These are phyloP conservation scores for Penicillium sp. DNA, from an alignment of 2,329 filamentous ascomycete species.

Conservation along the genomic window DNA sequence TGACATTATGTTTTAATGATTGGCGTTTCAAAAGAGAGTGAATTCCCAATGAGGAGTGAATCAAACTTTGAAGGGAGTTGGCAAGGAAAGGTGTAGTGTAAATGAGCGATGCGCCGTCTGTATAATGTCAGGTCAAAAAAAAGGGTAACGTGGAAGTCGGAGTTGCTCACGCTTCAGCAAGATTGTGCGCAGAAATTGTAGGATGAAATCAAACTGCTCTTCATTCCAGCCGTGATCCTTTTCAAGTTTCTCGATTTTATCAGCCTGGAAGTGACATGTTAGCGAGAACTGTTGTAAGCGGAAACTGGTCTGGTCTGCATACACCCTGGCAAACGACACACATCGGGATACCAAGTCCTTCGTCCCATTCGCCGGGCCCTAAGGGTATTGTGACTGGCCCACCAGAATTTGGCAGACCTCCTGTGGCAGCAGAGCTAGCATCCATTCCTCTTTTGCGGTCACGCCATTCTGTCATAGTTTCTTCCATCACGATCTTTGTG, in stretches of 20 bases:
- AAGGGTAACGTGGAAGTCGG: conserved; percentile 19
- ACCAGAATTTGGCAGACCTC: conserved; percentile 58
- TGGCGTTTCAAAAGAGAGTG: conserved; percentile 77
- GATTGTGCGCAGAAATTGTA: conserved; percentile 88
- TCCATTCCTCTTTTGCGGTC: conserved; percentile 67
- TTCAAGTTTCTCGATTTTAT: conserved; percentile 87
- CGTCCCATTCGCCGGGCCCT: conserved; percentile 90
- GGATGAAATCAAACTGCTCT: conserved; percentile 91
- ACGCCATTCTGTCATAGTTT: conserved; percentile 76
- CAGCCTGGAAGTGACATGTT: conserved; percentile 55
- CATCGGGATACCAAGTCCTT: conserved; percentile 78
- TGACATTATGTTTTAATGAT: conserved; percentile 82
- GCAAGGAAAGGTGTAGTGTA: conserved; percentile 76
- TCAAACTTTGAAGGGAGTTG: conserved; percentile 72
- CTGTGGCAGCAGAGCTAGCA: conserved; percentile 55
- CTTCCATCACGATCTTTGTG: conserved; percentile 80
- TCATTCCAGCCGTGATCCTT: conserved; percentile 92
- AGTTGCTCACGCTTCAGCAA: conserved; percentile 71
- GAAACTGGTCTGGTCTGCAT: conserved; percentile 31
- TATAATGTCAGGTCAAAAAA: conserved; percentile 12
- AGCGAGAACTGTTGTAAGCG: conserved; percentile 14
- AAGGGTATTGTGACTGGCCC: conserved; percentile 70
- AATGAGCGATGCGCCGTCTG: conserved; percentile 79
- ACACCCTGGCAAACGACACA: conserved; percentile 97
- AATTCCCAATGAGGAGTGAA: conserved; percentile 83